A percentile compares a stretch with the other conserved stretches of the same genome.
Evolutionary conservation across 2,329 filamentous ascomycete genomes (phyloP).

Genomic region (Myriosclerotinia duriaeana): DNA sequence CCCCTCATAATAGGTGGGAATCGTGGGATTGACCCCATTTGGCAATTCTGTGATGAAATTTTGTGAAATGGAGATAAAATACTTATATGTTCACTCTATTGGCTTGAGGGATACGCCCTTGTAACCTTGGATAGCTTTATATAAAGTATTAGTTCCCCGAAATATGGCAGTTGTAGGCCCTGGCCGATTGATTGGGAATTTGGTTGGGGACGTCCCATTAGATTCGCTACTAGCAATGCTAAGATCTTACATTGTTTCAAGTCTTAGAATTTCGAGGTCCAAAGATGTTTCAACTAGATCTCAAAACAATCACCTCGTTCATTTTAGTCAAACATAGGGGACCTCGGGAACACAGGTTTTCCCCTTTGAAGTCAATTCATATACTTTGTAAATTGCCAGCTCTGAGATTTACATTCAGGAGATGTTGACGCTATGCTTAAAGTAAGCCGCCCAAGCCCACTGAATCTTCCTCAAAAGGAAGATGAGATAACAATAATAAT

Average conservation of each 20-base stretch:
- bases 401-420: slow-evolving; percentile 26
- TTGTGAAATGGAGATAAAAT: too few species aligned
- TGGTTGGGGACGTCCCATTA: too few species aligned
- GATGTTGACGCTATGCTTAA: slow-evolving; percentile 23
- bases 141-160: background rate
- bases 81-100: background rate
- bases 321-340: background rate
- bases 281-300: background rate
- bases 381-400: slow-evolving; percentile 12
- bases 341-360: background rate
- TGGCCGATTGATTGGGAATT: too few species aligned
- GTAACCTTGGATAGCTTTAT: too few species aligned
- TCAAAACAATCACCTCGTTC: background rate
- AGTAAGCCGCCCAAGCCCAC: slow-evolving; percentile 13
- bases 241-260: background rate
- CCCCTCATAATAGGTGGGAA: slow-evolving; percentile 10
- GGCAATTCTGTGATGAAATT: too few species aligned
- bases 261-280: background rate
- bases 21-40: background rate
- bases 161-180: too few species aligned
- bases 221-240: background rate
- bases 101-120: background rate
- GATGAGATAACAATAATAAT: slow-evolving; percentile 17
- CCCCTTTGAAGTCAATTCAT: slow-evolving; percentile 12
- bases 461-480: background rate